Evolutionary conservation across 306 rosid species (phyloP).

Genomic region (Canavalia gladiata): DNA sequence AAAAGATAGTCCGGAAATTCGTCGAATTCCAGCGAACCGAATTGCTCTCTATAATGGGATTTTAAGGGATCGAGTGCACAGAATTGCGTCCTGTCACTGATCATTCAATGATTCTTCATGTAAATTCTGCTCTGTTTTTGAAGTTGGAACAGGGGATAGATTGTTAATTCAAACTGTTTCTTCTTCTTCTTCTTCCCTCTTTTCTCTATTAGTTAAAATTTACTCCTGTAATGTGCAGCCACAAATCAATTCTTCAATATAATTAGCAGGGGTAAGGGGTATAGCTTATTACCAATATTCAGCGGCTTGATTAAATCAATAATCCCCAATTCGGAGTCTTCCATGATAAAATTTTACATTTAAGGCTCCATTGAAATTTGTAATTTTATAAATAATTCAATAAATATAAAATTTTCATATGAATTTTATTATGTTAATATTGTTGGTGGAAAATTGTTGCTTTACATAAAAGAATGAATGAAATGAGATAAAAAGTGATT

Average conservation of each 20-base stretch:
- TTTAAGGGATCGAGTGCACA: constrained; percentile 51
- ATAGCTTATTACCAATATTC: no score
- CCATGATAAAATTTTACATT: no score
- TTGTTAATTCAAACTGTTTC: neutral
- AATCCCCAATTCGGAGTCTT: no score
- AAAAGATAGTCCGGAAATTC: constrained; percentile 10
- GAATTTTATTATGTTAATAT: no score
- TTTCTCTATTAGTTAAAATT: neutral
- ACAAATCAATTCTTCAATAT: no score
- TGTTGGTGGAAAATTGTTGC: no score
- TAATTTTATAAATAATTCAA: neutral
- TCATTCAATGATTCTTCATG: neutral
- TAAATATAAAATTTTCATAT: no score
- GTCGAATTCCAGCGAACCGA: constrained; percentile 54
- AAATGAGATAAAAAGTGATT: no score
- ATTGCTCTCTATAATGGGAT: constrained; percentile 58
- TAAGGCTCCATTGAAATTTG: neutral
- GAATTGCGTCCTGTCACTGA: constrained; percentile 49
- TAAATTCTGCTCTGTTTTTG: neutral
- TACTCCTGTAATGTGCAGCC: no score
- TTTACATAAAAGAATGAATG: no score
- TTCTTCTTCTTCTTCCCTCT: neutral
- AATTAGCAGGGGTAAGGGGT: no score
- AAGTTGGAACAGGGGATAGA: constrained; percentile 28
- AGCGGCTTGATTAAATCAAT: no score